Conservation (phyloP, 371 early-diverging fungal genomes). For the Mortierella polycephala region DNA sequence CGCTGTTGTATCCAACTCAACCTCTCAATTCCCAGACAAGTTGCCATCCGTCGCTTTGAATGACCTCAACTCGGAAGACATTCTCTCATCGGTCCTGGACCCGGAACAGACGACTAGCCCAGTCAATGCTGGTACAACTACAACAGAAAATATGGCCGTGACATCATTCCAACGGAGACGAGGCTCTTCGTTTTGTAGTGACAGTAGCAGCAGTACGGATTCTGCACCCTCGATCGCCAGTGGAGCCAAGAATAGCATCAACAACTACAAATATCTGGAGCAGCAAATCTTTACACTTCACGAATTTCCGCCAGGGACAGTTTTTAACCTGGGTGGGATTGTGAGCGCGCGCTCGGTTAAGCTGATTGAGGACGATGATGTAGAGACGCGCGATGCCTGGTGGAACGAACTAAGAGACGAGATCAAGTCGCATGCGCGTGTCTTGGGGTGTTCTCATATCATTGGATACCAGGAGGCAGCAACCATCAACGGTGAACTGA, state of each 20-base stretch:
- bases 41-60: conserved; percentile 28
- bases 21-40: conserved; percentile 23
- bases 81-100: conserved; percentile 27
- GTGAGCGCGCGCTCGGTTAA: conserved; percentile 79
- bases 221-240: conserved; percentile 48
- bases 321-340: conserved; percentile 72
- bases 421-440: conserved; percentile 73
- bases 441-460: conserved; percentile 70
- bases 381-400: conserved; percentile 74
- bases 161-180: conserved; percentile 17
- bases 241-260: conserved; percentile 52
- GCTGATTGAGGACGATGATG: conserved; percentile 69
- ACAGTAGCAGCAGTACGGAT: conserved; percentile 35
- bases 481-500: conserved; percentile 71
- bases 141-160: conserved; percentile 12
- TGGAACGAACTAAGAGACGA: conserved; percentile 83
- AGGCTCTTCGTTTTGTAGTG: conserved; percentile 36
- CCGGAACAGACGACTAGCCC: conserved; percentile 23
- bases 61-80: conserved; percentile 32
- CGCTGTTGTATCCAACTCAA: conserved; percentile 42
- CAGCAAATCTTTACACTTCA: conserved; percentile 65
- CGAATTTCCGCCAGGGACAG: conserved; percentile 67
- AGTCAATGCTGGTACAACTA: conserved; percentile 10
- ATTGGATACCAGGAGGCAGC: conserved; percentile 76
- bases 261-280: conserved; percentile 54